Evolutionary conservation across 2,329 filamentous ascomycete species (phyloP), one percentile per base, ranked within the genome.

Genomic region (Lasiodiplodia hormozganensis): DNA sequence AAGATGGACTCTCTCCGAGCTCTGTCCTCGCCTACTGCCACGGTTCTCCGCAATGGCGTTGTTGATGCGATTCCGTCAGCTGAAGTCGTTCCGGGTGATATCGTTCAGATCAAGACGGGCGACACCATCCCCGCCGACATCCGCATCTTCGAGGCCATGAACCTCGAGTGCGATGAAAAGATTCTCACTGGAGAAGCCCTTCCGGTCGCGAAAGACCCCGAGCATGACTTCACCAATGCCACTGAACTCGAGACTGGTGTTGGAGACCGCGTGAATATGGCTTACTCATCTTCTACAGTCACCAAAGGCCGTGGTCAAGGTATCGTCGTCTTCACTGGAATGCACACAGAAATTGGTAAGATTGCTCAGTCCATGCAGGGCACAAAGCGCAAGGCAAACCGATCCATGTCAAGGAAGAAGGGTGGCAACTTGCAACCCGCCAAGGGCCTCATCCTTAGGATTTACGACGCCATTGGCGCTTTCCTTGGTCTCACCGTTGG

Each of bases 111-210:
- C 66, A 76, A 73, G 31, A 77, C 78, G 54, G 89, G 89, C 72
- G 89, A 90, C 76, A 87, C 90, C 67, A 85, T 91, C 49, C 89
- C 89, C 4, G 89, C 89, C 56, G 89, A 92, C 79, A 79, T 91
- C 58, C 86, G 89, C 70, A 76, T 86, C 14, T 76, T 90, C 70
- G 85, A 90, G 71, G 87, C 86, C 69, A 88, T 93, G 80, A 94
- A 94, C 77, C 82, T 93, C 70, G 90, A 90, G 62, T 91, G 90
- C 71, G 92, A 96, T 70, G 90, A 93, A 78, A 89, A 90, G 11
- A 85, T 91, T 69, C 85, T 93, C 51, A 93, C 91, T 16, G 91
- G 91, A 70, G 91, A 93, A 81, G 91, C 90, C 43, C 79, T 91
- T 8, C 88, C 90, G 69, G 89, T 91, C 65, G 87, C 83, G 90